A percentile compares a stretch with the other conserved stretches of the same genome.
Evolutionary conservation across 2,329 filamentous ascomycete species (phyloP).

Genomic region (Xylaria sp.): DNA sequence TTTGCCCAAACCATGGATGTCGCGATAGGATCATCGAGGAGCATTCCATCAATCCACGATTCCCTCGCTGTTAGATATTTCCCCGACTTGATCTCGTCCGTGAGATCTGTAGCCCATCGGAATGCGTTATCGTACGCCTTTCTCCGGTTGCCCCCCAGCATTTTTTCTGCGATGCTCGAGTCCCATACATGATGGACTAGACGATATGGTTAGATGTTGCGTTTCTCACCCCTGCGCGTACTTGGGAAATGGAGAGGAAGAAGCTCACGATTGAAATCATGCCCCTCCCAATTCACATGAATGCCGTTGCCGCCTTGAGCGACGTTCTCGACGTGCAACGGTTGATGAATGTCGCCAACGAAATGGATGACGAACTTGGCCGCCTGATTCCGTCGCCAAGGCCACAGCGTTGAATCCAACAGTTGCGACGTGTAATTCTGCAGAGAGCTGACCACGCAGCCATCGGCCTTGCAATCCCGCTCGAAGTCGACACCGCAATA

Average conservation of each 20-base stretch:
- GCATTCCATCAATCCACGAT: conserved; percentile 66
- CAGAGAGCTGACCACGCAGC: conserved; percentile 71
- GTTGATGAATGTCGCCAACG: conserved; percentile 75
- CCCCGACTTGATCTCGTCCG: conserved; percentile 63
- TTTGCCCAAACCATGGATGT: conserved; percentile 72
- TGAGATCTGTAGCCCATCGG: conserved; percentile 67
- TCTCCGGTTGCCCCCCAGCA: conserved; percentile 65
- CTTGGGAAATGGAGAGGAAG: not conserved
- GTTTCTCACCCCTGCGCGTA: not conserved
- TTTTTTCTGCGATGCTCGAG: conserved; percentile 72
- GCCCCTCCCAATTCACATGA: conserved; percentile 67
- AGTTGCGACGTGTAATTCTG: conserved; percentile 69
- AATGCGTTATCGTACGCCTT: conserved; percentile 61
- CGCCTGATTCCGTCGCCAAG: conserved; percentile 64
- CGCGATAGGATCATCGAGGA: conserved; percentile 62
- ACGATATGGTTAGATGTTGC: conserved; percentile 16
- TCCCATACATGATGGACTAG: conserved; percentile 77
- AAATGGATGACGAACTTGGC: conserved; percentile 76
- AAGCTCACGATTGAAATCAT: conserved; percentile 60
- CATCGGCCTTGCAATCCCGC: conserved; percentile 70
- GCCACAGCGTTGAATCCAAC: conserved; percentile 57
- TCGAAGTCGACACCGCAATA: conserved; percentile 68
- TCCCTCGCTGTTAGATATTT: conserved; percentile 61
- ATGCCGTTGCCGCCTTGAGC: conserved; percentile 75
- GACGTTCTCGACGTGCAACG: conserved; percentile 72